Percentiles rank a stretch among this genome's conserved stretches.
Conservation (phyloP, 768 basidiomycete species). For the Suillus occidentalis region DNA sequence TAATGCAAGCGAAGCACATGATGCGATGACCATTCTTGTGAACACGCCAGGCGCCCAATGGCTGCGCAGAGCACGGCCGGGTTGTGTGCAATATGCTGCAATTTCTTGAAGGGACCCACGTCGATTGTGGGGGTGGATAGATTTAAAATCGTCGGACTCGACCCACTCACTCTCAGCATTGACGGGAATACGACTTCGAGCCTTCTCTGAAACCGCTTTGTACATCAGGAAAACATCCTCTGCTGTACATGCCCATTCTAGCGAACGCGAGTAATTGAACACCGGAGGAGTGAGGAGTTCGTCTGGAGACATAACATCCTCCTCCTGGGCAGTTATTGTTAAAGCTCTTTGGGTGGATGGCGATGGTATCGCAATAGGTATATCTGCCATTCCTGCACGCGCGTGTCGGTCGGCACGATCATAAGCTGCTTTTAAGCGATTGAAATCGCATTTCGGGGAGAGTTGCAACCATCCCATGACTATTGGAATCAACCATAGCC, state of each 20-base stretch:
- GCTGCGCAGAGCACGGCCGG: conserved; percentile 4
- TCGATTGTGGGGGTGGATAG: conserved; percentile 11
- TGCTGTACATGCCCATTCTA: conserved; percentile 3
- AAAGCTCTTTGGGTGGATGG: background rate
- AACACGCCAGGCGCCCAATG: conserved; percentile 20
- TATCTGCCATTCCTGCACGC: conserved; percentile 15
- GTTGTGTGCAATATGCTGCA: conserved; percentile 11
- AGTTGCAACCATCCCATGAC: conserved; percentile 36
- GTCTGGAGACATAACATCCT: conserved; percentile 2
- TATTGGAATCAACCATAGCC: conserved; percentile 38
- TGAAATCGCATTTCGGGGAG: conserved; percentile 34
- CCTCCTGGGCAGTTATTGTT: background rate
- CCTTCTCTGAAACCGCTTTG: background rate
- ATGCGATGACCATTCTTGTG: conserved; percentile 20
- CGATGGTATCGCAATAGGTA: background rate
- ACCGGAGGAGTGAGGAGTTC: conserved; percentile 5
- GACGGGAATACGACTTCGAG: background rate
- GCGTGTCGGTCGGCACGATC: conserved; percentile 28
- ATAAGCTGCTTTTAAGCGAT: conserved; percentile 27
- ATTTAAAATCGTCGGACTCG: background rate
- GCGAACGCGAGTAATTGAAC: conserved; percentile 7
- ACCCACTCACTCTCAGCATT: background rate
- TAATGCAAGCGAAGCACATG: conserved; percentile 19
- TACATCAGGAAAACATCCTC: background rate
- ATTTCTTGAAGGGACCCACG: conserved; percentile 12